Conservation (phyloP, 192 early-diverging fungal genomes). For the Phlyctochytrium planicorne region DNA sequence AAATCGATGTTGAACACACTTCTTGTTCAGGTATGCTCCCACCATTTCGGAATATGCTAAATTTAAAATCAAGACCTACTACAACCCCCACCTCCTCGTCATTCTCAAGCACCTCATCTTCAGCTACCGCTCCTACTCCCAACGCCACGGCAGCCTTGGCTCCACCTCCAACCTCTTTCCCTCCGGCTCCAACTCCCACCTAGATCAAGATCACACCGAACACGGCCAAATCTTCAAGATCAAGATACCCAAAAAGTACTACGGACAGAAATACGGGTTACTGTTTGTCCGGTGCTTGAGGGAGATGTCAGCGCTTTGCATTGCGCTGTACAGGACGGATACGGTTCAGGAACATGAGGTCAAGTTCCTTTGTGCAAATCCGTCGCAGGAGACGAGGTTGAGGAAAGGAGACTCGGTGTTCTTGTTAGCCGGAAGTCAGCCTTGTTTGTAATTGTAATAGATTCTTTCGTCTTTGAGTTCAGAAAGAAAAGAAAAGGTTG, state of each 20-base stretch:
- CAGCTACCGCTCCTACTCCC: not conserved
- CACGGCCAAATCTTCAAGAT: slow-evolving; percentile 43
- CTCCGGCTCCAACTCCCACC: not conserved
- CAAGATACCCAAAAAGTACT: slow-evolving; percentile 42
- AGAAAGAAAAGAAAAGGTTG: no score
- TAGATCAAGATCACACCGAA: slow-evolving; percentile 20
- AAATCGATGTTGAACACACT: slow-evolving; percentile 70
- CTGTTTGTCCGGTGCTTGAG: slow-evolving; percentile 53
- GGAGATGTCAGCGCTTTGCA: slow-evolving; percentile 45
- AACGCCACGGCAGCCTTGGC: not conserved
- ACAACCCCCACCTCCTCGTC: slow-evolving; percentile 60
- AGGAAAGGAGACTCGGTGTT: slow-evolving; percentile 60
- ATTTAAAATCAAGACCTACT: no score
- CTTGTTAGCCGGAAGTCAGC: slow-evolving; percentile 34
- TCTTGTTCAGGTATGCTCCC: slow-evolving; percentile 47
- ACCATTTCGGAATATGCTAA: no score
- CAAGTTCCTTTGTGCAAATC: slow-evolving; percentile 63
- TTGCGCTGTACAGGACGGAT: slow-evolving; percentile 66
- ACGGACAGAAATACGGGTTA: slow-evolving; percentile 45
- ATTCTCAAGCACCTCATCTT: slow-evolving; percentile 52
- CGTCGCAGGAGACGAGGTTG: slow-evolving; percentile 43
- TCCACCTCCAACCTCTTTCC: not conserved
- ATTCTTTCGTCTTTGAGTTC: no score
- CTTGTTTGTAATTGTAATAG: not conserved
- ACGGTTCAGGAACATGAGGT: slow-evolving; percentile 52